Evolutionary conservation across 768 basidiomycete species (phyloP).

Genomic region (Mycena pura): DNA sequence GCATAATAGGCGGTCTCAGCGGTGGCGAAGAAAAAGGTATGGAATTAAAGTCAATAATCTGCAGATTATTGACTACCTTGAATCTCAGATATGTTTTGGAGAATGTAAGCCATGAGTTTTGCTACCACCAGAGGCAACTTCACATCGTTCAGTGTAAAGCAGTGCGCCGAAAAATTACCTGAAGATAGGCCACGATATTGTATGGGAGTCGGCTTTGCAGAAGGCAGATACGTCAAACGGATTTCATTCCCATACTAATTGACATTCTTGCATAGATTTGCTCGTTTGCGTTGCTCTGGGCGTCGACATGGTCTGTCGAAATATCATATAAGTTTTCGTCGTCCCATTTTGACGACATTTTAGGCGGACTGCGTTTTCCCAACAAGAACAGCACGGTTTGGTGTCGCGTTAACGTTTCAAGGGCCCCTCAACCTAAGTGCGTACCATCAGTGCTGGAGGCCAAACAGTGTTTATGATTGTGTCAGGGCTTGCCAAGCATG

Average conservation of each 20-base stretch:
- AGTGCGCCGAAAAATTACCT: constrained; percentile 81
- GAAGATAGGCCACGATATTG: constrained; percentile 86
- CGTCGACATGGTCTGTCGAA: constrained; percentile 77
- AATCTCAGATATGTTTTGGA: constrained; percentile 80
- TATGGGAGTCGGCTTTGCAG: constrained; percentile 93
- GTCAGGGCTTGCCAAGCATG: constrained; percentile 72
- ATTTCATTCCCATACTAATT: not conserved
- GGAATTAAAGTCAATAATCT: constrained; percentile 11
- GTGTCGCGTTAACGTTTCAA: constrained; percentile 81
- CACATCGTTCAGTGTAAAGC: constrained; percentile 64
- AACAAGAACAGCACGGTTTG: constrained; percentile 90
- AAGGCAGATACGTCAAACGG: constrained; percentile 58
- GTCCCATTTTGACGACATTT: too few relatives aligned
- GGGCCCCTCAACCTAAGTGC: constrained; percentile 86
- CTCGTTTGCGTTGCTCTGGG: constrained; percentile 92
- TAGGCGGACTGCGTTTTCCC: constrained; percentile 95
- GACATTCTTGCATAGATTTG: constrained; percentile 58
- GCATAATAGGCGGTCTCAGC: constrained; percentile 72
- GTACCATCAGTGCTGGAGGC: constrained; percentile 26
- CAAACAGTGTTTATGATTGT: not conserved
- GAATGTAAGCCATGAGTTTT: constrained; percentile 60
- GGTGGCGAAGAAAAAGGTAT: constrained; percentile 92
- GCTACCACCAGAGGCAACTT: not conserved
- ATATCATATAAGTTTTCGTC: not conserved
- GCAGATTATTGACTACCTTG: constrained; percentile 2